These are phyloP conservation scores for Paramecium primaurelia DNA, from an alignment of 73 alveolate species.

Conservation along the genomic window DNA sequence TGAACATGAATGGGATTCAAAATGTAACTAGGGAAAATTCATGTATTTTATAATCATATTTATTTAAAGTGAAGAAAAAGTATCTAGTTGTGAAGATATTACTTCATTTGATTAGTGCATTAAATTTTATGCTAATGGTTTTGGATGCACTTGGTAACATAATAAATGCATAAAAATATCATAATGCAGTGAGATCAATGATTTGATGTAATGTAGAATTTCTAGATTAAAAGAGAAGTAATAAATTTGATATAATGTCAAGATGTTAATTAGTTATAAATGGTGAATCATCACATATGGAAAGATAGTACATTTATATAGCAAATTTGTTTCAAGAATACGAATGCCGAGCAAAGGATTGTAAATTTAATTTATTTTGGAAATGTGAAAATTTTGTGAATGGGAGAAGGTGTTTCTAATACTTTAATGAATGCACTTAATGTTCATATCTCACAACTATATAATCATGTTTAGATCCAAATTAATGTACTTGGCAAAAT, in stretches of 20 bases:
- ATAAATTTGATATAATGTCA: not conserved
- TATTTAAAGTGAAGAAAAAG: not conserved
- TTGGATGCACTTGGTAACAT: not conserved
- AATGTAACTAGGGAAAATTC: not conserved
- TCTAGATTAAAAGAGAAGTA: not conserved
- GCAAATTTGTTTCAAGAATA: not conserved
- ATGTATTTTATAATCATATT: not conserved
- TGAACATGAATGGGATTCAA: not conserved
- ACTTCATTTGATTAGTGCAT: not conserved
- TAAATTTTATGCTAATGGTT: not conserved
- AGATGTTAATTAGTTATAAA: not conserved
- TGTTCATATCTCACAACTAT: not conserved
- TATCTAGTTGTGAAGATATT: not conserved
- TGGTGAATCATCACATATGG: not conserved
- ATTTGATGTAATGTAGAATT: not conserved
- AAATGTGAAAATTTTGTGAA: not conserved
- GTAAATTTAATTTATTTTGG: not conserved
- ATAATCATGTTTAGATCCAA: not conserved
- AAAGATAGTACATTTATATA: not conserved
- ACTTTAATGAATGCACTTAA: not conserved
- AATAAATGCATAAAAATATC: not conserved
- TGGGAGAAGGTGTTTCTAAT: not conserved
- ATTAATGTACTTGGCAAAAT: not conserved
- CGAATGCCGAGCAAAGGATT: not conserved
- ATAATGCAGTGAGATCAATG: not conserved